A percentile compares a stretch with the other conserved stretches of the same genome.
These are phyloP conservation scores for Mimosa bimucronata DNA, from an alignment of 306 rosid species.

Conservation along the genomic window DNA sequence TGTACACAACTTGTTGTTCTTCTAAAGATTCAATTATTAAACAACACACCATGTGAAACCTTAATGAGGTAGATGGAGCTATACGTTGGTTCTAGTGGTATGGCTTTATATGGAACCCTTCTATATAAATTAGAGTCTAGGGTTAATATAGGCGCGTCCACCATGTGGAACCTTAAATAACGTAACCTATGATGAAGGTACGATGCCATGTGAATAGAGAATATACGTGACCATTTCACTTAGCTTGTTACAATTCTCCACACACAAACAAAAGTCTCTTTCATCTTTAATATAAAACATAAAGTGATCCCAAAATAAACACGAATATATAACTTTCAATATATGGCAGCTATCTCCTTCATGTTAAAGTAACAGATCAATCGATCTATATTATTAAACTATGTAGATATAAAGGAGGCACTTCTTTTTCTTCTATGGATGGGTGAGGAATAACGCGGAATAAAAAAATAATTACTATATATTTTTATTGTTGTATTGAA, in stretches of 20 bases:
- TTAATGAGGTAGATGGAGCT: neutral
- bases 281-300: slow-evolving; percentile 37
- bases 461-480: neutral
- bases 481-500: slow-evolving; percentile 7
- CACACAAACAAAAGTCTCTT: slow-evolving; percentile 27
- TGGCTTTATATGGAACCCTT: neutral
- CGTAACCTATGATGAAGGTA: neutral
- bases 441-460: neutral
- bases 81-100: neutral
- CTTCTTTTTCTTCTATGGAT: slow-evolving; percentile 15
- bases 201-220: neutral
- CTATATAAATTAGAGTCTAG: slow-evolving; percentile 1
- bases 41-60: neutral
- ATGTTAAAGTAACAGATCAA: slow-evolving; percentile 32
- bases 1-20: neutral
- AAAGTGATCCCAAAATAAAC: slow-evolving; percentile 27
- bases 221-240: neutral
- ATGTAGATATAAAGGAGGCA: neutral
- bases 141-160: neutral
- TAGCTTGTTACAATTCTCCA: neutral
- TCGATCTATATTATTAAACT: neutral
- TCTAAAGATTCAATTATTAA: neutral
- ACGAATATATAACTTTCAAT: slow-evolving; percentile 19
- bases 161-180: slow-evolving; percentile 14
- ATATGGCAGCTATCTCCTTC: slow-evolving; percentile 10